These are phyloP conservation scores for Pontederia crassipes DNA, from an alignment of 176 grass and related monocot genomes.

Conservation along the genomic window DNA sequence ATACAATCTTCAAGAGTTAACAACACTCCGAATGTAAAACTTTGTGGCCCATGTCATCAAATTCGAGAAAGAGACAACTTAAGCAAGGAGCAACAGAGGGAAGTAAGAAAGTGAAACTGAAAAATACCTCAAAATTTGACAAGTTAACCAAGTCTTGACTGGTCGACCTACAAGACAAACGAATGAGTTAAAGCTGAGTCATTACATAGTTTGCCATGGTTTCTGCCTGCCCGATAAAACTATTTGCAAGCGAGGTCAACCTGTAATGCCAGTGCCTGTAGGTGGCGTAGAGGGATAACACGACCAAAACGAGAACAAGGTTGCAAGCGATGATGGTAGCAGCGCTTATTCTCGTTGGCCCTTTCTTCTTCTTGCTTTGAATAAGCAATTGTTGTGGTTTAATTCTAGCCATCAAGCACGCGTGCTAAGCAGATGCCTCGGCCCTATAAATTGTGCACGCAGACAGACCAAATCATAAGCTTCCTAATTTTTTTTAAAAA, in stretches of 20 bases:
- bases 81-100: not conserved
- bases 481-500: too few species aligned
- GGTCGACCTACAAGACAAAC: conserved; percentile 12
- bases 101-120: not conserved
- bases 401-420: conserved; percentile 18
- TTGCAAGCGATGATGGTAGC: conserved; percentile 19
- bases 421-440: not conserved
- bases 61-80: not conserved
- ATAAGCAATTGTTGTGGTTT: conserved; percentile 23
- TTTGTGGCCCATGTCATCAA: too few species aligned
- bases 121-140: conserved; percentile 10
- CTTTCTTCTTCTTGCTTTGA: conserved; percentile 26
- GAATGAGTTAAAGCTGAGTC: not conserved
- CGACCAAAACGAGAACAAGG: conserved; percentile 12
- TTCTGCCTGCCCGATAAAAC: too few species aligned
- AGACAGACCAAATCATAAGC: too few species aligned
- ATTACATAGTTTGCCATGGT: too few species aligned
- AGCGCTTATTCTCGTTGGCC: conserved; percentile 12
- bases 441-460: too few species aligned
- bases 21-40: too few species aligned
- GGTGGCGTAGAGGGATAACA: conserved; percentile 22
- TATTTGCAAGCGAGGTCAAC: conserved; percentile 1
- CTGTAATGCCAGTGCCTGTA: conserved; percentile 15
- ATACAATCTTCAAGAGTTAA: too few species aligned
- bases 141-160: not conserved